A percentile compares a stretch with the other conserved stretches of the same genome.
Conservation (phyloP, 2,329 filamentous ascomycete genomes). For the Seiridium unicorne region DNA sequence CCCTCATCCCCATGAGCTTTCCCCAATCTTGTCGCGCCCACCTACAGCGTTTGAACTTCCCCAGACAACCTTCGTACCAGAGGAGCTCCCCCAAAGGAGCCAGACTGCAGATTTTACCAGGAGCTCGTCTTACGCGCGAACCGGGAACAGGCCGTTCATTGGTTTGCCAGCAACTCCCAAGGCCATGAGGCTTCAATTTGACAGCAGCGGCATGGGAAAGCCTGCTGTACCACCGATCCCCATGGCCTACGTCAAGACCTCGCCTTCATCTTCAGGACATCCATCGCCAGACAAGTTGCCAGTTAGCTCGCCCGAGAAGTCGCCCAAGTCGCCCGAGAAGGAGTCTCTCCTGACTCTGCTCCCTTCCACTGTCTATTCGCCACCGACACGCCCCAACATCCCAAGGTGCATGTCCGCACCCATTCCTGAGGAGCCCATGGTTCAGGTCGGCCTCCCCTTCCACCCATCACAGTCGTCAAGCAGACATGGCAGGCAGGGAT, state of each 20-base stretch:
- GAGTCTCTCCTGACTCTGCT: conserved; percentile 43
- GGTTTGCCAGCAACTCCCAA: conserved; percentile 89
- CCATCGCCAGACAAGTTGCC: conserved; percentile 29
- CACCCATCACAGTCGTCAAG: conserved; percentile 35
- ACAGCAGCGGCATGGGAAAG: conserved; percentile 48
- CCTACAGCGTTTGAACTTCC: conserved; percentile 39
- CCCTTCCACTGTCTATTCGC: conserved; percentile 60
- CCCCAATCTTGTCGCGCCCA: conserved; percentile 31
- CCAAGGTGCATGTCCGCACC: conserved; percentile 64
- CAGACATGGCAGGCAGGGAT: conserved; percentile 23
- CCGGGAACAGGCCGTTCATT: conserved; percentile 51
- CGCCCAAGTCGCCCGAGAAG: conserved; percentile 25
- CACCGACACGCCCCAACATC: conserved; percentile 46
- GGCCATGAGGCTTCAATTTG: conserved; percentile 82
- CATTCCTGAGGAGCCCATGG: conserved; percentile 44
- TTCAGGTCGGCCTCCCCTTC: conserved; percentile 28
- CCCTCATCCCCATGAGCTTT: conserved; percentile 65
- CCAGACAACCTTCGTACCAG: conserved; percentile 36
- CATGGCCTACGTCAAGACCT: conserved; percentile 41
- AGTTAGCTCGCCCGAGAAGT: conserved; percentile 25
- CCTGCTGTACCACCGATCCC: conserved; percentile 59
- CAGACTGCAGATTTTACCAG: conserved; percentile 63
- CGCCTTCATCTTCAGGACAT: conserved; percentile 36
- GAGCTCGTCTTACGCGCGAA: conserved; percentile 51
- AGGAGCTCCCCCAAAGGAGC: conserved; percentile 54